Conservation (phyloP, 2,329 filamentous ascomycete genomes). For the Metarhizium robertsii region DNA sequence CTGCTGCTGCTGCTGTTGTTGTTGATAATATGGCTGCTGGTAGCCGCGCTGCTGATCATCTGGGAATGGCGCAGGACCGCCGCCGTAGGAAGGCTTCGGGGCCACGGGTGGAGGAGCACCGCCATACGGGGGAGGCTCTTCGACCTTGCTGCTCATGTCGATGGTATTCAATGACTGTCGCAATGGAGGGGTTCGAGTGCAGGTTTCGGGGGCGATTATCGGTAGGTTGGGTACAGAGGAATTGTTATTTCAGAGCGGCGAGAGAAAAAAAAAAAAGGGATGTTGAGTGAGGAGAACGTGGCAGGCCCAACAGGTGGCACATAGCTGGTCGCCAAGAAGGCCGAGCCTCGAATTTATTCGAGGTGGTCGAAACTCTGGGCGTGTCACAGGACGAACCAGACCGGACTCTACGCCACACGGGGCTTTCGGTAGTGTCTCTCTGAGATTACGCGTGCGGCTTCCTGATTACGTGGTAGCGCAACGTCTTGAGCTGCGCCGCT, state of each 20-base stretch:
- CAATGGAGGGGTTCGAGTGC: neutral
- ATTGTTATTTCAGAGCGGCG: neutral
- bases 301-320: neutral
- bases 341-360: neutral
- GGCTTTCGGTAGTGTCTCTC: slow-evolving; percentile 5
- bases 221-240: neutral
- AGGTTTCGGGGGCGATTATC: neutral
- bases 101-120: slow-evolving; percentile 20
- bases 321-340: neutral
- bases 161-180: neutral
- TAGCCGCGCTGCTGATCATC: slow-evolving; percentile 21
- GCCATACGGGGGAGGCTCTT: slow-evolving; percentile 41
- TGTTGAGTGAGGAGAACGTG: neutral
- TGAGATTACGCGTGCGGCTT: slow-evolving; percentile 13
- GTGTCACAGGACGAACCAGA: slow-evolving; percentile 3
- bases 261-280: neutral
- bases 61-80: slow-evolving; percentile 9
- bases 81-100: slow-evolving; percentile 35
- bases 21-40: slow-evolving; percentile 12
- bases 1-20: slow-evolving; percentile 10
- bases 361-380: slow-evolving; percentile 6
- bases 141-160: slow-evolving; percentile 36
- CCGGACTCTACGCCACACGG: neutral
- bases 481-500: slow-evolving; percentile 21
- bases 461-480: slow-evolving; percentile 16